Base-by-base conservation (phyloP, 345 rosid genomes). In the Draba incana region DNA sequence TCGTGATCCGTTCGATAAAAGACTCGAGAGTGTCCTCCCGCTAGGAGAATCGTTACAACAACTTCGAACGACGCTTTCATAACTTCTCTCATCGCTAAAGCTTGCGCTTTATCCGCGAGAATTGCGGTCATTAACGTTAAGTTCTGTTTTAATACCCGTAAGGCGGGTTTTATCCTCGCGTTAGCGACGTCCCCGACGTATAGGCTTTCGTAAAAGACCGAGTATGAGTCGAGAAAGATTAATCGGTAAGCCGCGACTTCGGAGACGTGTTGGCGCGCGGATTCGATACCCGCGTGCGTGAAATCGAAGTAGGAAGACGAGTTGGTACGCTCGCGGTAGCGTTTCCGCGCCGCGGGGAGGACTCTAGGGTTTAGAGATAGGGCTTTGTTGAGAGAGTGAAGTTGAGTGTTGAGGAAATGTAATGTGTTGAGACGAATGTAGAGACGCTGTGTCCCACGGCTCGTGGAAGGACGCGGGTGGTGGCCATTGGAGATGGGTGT, bases 381-480 rank as follows among this genome's bases (percentile, higher is more conserved):
- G 61, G 86, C 75, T 78, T 90, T 93, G 70, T 90, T 90, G 25
- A 93, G 83, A 47, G 92, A 82, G 63, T 93, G 89, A 67, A 90
- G 82, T 53, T 88, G 88, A 42, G 96, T 63, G 64, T 81, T 83
- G 57, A 90, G 70, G 67, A 81, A 93, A 66, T 93, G 94, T 72
- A 93, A 41, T n/a, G 97, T 88, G 69, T 90, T 93, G 70, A 93
- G 90, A 39, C 96, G 87, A 42, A 93, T 82, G 56, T 93, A 90
- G 16, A 88, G 94, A 27, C 97, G 90, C 64, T 90, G 97, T 0
- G 97, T 93, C 16, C 98, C 94, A 0, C 97, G 97, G 79, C 97
- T 88, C 0, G 97, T 90, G 2, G 96, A 85, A 4, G 92, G 96
- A 6, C 90, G 85, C 4, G 94, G 85, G 73, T 80, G 85, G 56